Percentiles rank a stretch among this genome's conserved stretches.
phyloP scores from a whole-genome alignment of 345 rosid genomes.

The rapeseed (Brassica napus) region Da-Ae NC_063444.1:42237001-42237500 shows the following conservation, averaged over 20 bases:
- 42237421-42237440: constrained; percentile 82
- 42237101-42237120: constrained; percentile 23
- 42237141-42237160: constrained; percentile 36
- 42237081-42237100: not conserved
- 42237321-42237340: constrained; percentile 68
- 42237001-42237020: constrained; percentile 21
- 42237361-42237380: constrained; percentile 83
- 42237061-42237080: constrained; percentile 30
- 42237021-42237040: constrained; percentile 43
- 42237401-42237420: constrained; percentile 43
- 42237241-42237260: constrained; percentile 5
- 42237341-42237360: constrained; percentile 83
- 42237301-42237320: constrained; percentile 61
- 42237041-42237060: constrained; percentile 28
- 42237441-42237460: constrained; percentile 88
- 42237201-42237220: constrained; percentile 1
- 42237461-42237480: constrained; percentile 79
- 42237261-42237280: constrained; percentile 29
- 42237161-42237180: not conserved
- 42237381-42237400: constrained; percentile 87
- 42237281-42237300: constrained; percentile 44
- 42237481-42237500: constrained; percentile 94
- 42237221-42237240: not conserved
- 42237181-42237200: constrained; percentile 5
- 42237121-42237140: constrained; percentile 31